Evolutionary conservation across 139 green algal species (phyloP), one percentile per base, ranked within the genome.

Genomic region (Coelastrella sp.): DNA sequence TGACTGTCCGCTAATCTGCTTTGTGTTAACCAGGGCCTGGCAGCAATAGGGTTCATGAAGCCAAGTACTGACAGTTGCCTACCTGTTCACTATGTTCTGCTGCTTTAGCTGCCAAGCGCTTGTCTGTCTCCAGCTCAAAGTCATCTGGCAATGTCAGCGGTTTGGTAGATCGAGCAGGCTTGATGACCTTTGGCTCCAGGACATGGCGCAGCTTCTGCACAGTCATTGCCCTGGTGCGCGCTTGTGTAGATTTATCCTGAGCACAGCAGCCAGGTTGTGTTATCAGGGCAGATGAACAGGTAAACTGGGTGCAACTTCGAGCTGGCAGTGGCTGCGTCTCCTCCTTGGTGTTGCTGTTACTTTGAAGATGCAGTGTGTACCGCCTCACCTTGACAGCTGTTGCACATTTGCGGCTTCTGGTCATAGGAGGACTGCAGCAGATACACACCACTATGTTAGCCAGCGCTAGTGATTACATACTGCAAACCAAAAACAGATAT

Each of bases 141-240:
- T 97, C 94, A 83, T 96, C 91, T 57, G 92, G 92, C 71, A 95
- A 47, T 6, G 92, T 95, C 5, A 95, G 91, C 58, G 92, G 78
- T 87, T 94, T 93, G 22, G 90, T 93, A 78, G 90, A 93, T 54
- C 85, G 89, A 20, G 71, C 56, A 19, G 91, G 82, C 83, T 78
- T 78, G 32, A 66, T 81, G 4, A 88, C 61, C 82, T 71, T 80
- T 60, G 86, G 73, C 74, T 83, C 47, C 32, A 91, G 87, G 80
- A 91, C 82, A 23, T 78, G 74, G 47, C 58, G 87, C 56, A 83
- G 77, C 66, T 81, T 71, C 32, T 73, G 75, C 76, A 79, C 7
- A 5, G 76, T 60, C 14, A 32, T 11, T 59, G 74, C 73, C 65
- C 19, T 85, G 59, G 68, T 88, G 60, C 77, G 71, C 3, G 60